These are phyloP conservation scores for Prunus fruticosa DNA, from an alignment of 306 rosid species.

Conservation along the genomic window DNA sequence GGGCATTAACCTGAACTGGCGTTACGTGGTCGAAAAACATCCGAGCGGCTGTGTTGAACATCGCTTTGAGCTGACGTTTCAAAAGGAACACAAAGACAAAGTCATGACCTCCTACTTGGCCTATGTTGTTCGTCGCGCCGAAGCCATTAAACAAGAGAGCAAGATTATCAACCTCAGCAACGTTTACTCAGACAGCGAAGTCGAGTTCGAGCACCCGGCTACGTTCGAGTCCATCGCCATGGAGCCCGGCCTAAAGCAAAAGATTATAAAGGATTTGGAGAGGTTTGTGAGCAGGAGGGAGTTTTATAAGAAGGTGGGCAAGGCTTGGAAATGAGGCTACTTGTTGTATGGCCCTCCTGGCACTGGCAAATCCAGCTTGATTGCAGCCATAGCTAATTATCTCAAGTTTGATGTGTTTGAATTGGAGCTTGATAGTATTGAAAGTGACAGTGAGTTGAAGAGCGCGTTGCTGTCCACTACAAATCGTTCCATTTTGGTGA, in stretches of 20 bases:
- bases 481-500: slow-evolving; percentile 40
- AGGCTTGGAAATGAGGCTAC: slow-evolving; percentile 51
- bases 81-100: slow-evolving; percentile 24
- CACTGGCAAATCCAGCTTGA: slow-evolving; percentile 36
- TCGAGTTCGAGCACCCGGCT: slow-evolving; percentile 35
- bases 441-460: slow-evolving; percentile 20
- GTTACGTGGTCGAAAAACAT: too few relatives aligned
- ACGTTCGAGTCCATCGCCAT: slow-evolving; percentile 39
- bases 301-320: not conserved
- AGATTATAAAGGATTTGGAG: not conserved
- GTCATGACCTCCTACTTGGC: slow-evolving; percentile 30
- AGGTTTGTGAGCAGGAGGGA: too few relatives aligned
- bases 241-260: slow-evolving; percentile 28
- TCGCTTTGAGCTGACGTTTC: slow-evolving; percentile 23
- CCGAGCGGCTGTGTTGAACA: not conserved
- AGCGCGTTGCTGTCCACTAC: slow-evolving; percentile 24
- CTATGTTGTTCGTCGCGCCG: slow-evolving; percentile 17
- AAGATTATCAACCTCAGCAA: slow-evolving; percentile 28
- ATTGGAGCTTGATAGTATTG: slow-evolving; percentile 29
- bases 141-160: slow-evolving; percentile 8
- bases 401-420: slow-evolving; percentile 43
- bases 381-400: slow-evolving; percentile 53
- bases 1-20: too few relatives aligned
- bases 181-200: too few relatives aligned
- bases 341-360: slow-evolving; percentile 40